Evolutionary conservation across 176 grass and related monocot species (phyloP).

Genomic region (Saccharum officinarum): DNA sequence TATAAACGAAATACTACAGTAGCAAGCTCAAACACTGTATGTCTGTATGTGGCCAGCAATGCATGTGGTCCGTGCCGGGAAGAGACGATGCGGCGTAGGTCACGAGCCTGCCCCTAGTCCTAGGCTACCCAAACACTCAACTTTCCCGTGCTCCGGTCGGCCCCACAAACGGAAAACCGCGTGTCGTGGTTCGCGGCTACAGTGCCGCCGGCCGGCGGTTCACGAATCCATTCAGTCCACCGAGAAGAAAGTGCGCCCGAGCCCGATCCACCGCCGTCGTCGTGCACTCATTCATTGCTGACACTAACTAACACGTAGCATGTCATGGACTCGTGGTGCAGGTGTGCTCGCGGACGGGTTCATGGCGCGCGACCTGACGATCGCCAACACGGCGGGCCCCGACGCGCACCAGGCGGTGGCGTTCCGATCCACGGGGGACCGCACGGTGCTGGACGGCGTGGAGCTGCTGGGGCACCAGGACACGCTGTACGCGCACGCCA

Average conservation of each 20-base stretch:
- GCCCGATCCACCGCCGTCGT: neutral
- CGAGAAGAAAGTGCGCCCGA: neutral
- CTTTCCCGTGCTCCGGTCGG: constrained; percentile 27
- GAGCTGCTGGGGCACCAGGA: constrained; percentile 91
- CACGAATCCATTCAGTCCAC: no score
- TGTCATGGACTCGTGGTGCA: neutral
- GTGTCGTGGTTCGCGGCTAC: neutral
- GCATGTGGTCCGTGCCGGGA: neutral
- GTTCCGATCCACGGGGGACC: constrained; percentile 80
- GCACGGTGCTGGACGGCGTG: constrained; percentile 71
- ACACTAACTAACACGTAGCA: no score
- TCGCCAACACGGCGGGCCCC: constrained; percentile 88
- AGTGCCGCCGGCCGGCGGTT: no score
- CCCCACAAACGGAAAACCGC: neutral
- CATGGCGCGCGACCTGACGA: constrained; percentile 90
- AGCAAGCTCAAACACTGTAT: neutral
- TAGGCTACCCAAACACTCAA: neutral
- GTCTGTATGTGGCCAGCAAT: no score
- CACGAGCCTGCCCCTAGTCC: constrained; percentile 12
- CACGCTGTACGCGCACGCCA: constrained; percentile 81
- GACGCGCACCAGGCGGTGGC: constrained; percentile 96
- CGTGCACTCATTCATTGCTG: neutral
- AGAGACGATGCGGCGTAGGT: constrained; percentile 22
- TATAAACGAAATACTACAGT: no score
- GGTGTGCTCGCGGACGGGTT: constrained; percentile 74